phyloP scores from a whole-genome alignment of 2,329 filamentous ascomycete genomes.

The Teratosphaeria gauchensis region DNA sequence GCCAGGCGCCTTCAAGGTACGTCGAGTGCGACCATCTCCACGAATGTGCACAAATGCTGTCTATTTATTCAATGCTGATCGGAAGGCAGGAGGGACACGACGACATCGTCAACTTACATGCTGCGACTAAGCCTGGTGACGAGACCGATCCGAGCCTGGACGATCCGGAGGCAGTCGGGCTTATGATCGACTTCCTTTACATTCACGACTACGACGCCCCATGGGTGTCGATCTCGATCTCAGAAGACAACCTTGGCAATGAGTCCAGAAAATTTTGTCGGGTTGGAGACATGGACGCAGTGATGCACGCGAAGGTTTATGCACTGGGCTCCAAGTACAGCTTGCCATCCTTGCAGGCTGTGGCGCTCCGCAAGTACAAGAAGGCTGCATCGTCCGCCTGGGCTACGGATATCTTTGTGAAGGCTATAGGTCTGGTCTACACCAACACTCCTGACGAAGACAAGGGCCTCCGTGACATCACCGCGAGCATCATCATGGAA shows the following conservation, averaged over 20 bases:
- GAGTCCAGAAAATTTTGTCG: no score
- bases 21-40: neutral
- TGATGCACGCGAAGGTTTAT: conserved; percentile 19
- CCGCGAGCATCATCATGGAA: conserved; percentile 17
- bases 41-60: neutral
- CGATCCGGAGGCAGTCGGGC: conserved; percentile 14
- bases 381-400: conserved; percentile 15
- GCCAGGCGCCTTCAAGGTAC: conserved; percentile 10
- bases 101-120: neutral
- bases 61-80: neutral
- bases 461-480: conserved; percentile 23
- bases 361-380: conserved; percentile 19
- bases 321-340: conserved; percentile 16
- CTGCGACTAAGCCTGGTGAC: conserved; percentile 1
- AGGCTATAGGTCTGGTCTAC: conserved; percentile 21
- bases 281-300: no score
- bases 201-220: conserved; percentile 12
- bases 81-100: neutral
- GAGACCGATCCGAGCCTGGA: conserved; percentile 6
- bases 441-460: conserved; percentile 18
- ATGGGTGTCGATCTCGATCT: neutral
- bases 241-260: neutral
- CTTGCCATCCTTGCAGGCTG: conserved; percentile 14
- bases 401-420: conserved; percentile 20
- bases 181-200: conserved; percentile 22